A percentile compares a stretch with the other conserved stretches of the same genome.
Evolutionary conservation across 257 asterid species (phyloP).

Genomic region (Voacanga thouarsii): DNA sequence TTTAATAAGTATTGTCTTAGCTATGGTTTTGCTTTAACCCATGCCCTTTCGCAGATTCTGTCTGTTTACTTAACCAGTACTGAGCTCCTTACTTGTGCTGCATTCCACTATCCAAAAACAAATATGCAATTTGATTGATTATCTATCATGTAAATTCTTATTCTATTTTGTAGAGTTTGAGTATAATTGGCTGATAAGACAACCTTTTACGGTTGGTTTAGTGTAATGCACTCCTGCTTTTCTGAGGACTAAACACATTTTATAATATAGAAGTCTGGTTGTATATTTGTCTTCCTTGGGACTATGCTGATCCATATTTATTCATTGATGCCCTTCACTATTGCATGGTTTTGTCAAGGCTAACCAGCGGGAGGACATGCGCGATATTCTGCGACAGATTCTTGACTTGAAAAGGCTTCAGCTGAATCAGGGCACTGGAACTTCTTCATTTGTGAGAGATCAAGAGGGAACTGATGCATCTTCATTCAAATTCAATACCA

Average conservation of each 20-base stretch:
- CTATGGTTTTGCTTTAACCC: too few species aligned
- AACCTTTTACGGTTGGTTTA: background rate
- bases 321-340: background rate
- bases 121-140: background rate
- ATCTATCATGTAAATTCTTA: background rate
- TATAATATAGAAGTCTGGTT: background rate
- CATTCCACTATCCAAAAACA: background rate
- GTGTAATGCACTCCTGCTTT: background rate
- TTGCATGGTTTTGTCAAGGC: conserved; percentile 7
- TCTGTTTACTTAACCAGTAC: background rate
- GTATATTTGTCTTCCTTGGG: background rate
- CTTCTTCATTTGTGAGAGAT: conserved; percentile 26
- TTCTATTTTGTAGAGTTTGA: background rate
- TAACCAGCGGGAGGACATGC: conserved; percentile 23
- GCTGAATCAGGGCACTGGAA: conserved; percentile 33
- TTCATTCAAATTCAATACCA: conserved; percentile 24
- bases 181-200: background rate
- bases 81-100: background rate
- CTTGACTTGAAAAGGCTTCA: conserved; percentile 57
- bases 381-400: conserved; percentile 60
- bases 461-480: conserved; percentile 25
- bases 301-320: background rate
- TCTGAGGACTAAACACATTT: background rate
- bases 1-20: too few species aligned
- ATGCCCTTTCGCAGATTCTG: background rate